These are phyloP conservation scores for Nannochloropsis granulata DNA, from an alignment of 108 stramenopile species.

Conservation along the genomic window DNA sequence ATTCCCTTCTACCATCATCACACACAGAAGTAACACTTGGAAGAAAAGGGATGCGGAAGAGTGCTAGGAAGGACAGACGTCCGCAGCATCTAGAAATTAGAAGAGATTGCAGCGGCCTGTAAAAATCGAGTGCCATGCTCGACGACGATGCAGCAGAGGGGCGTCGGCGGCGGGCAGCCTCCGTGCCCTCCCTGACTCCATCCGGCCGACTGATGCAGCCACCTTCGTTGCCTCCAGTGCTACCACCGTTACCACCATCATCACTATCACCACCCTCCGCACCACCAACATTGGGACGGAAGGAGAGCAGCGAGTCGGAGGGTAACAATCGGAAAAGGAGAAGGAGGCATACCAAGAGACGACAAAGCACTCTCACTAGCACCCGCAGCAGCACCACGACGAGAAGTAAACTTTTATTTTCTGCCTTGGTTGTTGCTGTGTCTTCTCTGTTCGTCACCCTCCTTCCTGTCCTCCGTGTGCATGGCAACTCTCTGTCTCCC, in stretches of 20 bases:
- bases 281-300: no score
- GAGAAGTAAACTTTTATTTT: neutral
- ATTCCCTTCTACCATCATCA: no score
- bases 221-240: neutral
- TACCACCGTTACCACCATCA: neutral
- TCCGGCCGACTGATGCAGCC: neutral
- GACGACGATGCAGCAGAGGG: neutral
- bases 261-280: no score
- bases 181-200: neutral
- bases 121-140: no score
- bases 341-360: no score
- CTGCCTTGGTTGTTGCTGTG: neutral
- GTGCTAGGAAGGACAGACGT: no score
- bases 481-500: neutral
- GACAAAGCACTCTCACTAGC: no score
- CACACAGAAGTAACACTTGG: no score
- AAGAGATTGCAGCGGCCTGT: no score
- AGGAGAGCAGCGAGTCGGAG: neutral
- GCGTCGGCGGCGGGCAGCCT: neutral
- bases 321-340: neutral
- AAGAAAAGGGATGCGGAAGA: no score
- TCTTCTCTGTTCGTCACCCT: neutral
- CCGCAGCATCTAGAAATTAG: no score
- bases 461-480: neutral
- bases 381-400: neutral